These are phyloP conservation scores for Thalassiosira exigua DNA, from an alignment of 352 stramenopile species.

Conservation along the genomic window DNA sequence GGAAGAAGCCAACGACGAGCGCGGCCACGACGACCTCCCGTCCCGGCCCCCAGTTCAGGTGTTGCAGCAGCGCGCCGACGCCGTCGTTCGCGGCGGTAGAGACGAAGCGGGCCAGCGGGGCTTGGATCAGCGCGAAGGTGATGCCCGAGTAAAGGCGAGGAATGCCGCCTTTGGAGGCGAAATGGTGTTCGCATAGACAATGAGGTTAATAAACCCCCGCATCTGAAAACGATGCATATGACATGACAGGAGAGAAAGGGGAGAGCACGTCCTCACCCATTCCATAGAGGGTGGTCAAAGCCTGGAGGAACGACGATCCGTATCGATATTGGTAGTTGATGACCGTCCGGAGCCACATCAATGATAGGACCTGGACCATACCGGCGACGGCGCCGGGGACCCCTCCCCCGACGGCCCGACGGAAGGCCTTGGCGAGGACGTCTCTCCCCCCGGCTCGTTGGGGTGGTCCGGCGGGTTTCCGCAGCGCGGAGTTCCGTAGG, in stretches of 20 bases:
- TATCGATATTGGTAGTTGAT: constrained; percentile 85
- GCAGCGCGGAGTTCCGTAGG: too few relatives aligned
- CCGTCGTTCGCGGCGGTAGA: constrained; percentile 88
- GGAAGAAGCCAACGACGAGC: constrained; percentile 72
- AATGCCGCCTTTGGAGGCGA: constrained; percentile 83
- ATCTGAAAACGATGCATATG: too few relatives aligned
- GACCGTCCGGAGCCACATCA: constrained; percentile 90
- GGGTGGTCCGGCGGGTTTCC: too few relatives aligned
- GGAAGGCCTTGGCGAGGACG: constrained; percentile 61
- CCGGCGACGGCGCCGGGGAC: constrained; percentile 87
- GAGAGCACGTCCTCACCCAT: constrained; percentile 64
- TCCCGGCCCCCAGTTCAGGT: constrained; percentile 71
- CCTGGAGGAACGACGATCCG: constrained; percentile 63
- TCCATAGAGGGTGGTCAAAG: too few relatives aligned
- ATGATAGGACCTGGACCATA: constrained; percentile 86
- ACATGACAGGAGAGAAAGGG: too few relatives aligned
- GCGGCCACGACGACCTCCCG: constrained; percentile 67
- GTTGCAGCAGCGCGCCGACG: constrained; percentile 77
- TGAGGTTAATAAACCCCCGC: too few relatives aligned
- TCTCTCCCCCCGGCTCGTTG: too few relatives aligned
- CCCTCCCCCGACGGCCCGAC: constrained; percentile 78
- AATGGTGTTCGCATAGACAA: too few relatives aligned
- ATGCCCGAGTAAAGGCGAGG: constrained; percentile 87
- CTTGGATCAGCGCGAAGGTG: constrained; percentile 84
- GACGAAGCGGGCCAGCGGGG: constrained; percentile 85